These are phyloP conservation scores for Mucor indicus DNA, from an alignment of 371 early-diverging fungal genomes.

Conservation along the genomic window DNA sequence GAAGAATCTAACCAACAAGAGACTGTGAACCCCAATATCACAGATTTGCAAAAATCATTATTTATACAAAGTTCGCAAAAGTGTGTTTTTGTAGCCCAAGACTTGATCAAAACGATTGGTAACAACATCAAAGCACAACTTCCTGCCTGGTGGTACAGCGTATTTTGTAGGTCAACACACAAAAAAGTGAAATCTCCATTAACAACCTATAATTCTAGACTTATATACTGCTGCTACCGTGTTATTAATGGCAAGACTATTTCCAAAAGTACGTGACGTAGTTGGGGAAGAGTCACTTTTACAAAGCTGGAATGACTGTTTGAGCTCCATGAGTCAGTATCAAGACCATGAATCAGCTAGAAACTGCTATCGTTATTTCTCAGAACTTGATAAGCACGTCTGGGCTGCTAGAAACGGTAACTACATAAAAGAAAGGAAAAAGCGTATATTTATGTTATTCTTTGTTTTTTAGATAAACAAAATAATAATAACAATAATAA, in stretches of 20 bases:
- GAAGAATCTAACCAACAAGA: slow-evolving; percentile 16
- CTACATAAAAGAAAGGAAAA: neutral
- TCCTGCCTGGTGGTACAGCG: slow-evolving; percentile 30
- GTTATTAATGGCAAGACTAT: slow-evolving; percentile 24
- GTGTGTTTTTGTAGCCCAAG: slow-evolving; percentile 21
- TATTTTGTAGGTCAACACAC: slow-evolving; percentile 17
- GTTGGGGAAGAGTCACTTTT: slow-evolving; percentile 18
- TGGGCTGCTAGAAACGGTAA: slow-evolving; percentile 2
- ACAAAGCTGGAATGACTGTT: slow-evolving; percentile 21
- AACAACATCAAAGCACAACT: slow-evolving; percentile 15
- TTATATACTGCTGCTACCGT: slow-evolving; percentile 27
- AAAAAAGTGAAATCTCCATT: neutral
- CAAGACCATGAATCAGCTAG: slow-evolving; percentile 21
- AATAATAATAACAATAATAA: slow-evolving; percentile 7
- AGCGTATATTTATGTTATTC: neutral
- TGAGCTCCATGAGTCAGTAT: slow-evolving; percentile 16
- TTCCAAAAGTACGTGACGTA: slow-evolving; percentile 19
- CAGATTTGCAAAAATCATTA: slow-evolving; percentile 17
- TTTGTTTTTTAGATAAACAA: neutral
- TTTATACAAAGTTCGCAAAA: slow-evolving; percentile 21
- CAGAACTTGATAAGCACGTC: slow-evolving; percentile 13
- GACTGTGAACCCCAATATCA: slow-evolving; percentile 2
- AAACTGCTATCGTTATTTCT: slow-evolving; percentile 21
- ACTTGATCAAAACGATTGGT: slow-evolving; percentile 23
- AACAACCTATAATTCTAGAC: slow-evolving; percentile 3